phyloP scores from a whole-genome alignment of 2,329 filamentous ascomycete genomes.

The Alternaria sp. region DNA sequence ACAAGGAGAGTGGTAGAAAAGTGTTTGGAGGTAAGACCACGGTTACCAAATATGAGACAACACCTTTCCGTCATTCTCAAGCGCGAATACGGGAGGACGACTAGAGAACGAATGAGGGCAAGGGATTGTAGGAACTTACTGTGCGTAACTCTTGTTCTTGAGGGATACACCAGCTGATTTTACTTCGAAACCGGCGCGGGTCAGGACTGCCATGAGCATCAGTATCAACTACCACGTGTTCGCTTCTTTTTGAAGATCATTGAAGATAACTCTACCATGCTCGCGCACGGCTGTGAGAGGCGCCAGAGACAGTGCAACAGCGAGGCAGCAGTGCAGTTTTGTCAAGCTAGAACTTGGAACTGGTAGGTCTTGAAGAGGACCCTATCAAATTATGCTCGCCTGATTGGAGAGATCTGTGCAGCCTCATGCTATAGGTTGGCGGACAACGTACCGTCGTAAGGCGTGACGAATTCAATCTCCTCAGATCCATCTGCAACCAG shows the following conservation, averaged over 20 bases:
- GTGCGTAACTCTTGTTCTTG: conserved; percentile 40
- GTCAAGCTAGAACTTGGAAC: too few relatives aligned
- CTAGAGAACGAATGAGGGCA: not conserved
- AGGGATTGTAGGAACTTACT: conserved; percentile 30
- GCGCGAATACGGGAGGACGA: not conserved
- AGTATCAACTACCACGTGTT: not conserved
- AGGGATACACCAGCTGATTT: conserved; percentile 48
- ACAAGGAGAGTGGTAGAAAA: not conserved
- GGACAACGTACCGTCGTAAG: conserved; percentile 48
- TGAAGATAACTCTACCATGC: too few relatives aligned
- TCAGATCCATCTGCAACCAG: conserved; percentile 52
- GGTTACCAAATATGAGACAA: too few relatives aligned
- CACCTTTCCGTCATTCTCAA: too few relatives aligned
- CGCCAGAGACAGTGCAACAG: not conserved
- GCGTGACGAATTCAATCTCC: conserved; percentile 54
- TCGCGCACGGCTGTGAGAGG: not conserved
- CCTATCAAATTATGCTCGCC: too few relatives aligned
- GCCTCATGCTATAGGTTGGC: not conserved
- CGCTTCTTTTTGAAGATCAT: too few relatives aligned
- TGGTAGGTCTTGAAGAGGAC: too few relatives aligned
- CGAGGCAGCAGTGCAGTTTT: too few relatives aligned
- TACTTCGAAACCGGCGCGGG: conserved; percentile 50
- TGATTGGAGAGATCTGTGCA: not conserved
- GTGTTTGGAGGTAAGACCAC: not conserved
- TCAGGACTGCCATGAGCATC: conserved; percentile 39